These are phyloP conservation scores for Psidium guajava DNA, from an alignment of 345 rosid genomes.

Conservation along the genomic window DNA sequence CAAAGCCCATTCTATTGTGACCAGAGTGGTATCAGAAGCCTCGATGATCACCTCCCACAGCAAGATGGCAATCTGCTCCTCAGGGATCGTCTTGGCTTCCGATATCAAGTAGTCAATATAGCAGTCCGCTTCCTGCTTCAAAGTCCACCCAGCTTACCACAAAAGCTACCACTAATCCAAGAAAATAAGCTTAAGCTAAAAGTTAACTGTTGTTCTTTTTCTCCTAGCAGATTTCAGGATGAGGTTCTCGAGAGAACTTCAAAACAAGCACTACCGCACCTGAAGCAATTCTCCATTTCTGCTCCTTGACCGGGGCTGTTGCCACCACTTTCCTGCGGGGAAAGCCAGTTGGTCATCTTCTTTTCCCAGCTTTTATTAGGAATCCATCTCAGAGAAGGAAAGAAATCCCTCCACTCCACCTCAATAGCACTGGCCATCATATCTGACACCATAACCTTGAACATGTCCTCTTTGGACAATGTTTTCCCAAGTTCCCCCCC, in stretches of 20 bases:
- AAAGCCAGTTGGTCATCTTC: conserved; percentile 31
- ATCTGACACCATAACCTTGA: conserved; percentile 41
- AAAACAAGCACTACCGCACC: conserved; percentile 23
- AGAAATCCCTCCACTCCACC: conserved; percentile 94
- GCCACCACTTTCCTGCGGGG: conserved; percentile 51
- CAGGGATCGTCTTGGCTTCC: conserved; percentile 48
- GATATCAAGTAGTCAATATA: conserved; percentile 48
- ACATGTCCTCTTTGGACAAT: conserved; percentile 45
- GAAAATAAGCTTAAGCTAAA: no score
- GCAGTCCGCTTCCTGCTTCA: conserved; percentile 37
- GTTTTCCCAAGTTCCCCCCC: conserved; percentile 50
- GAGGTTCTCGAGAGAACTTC: not conserved
- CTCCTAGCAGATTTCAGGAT: not conserved
- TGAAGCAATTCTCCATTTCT: conserved; percentile 32
- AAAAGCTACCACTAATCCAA: not conserved
- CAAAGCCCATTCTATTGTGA: conserved; percentile 79
- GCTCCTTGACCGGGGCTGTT: conserved; percentile 47
- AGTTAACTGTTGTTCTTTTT: no score
- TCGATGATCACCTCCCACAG: conserved; percentile 75
- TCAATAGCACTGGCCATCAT: conserved; percentile 74
- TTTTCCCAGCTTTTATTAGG: conserved; percentile 48
- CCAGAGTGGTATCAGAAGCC: conserved; percentile 67
- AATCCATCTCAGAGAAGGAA: conserved; percentile 72
- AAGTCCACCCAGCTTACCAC: no score
- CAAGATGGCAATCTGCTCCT: conserved; percentile 52